A percentile compares a stretch with the other conserved stretches of the same genome.
Conservation (phyloP, 2,329 filamentous ascomycete genomes). For the Aspergillus ustus region DNA sequence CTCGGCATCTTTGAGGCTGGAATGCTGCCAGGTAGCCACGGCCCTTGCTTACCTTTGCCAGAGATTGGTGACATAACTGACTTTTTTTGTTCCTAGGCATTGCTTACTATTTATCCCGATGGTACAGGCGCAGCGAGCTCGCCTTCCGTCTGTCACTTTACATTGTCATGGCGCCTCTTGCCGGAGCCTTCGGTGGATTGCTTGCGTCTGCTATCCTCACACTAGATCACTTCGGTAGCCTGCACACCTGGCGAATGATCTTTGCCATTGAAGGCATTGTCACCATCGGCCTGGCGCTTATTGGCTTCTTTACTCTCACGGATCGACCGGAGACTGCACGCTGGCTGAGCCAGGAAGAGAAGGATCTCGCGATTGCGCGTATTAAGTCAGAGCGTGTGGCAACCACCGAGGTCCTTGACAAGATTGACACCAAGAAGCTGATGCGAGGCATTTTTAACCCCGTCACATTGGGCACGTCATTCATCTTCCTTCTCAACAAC, state of each 20-base stretch:
- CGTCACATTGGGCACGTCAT: slow-evolving; percentile 59
- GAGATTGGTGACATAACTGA: not conserved
- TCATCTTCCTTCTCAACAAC: slow-evolving; percentile 69
- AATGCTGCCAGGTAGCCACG: slow-evolving; percentile 46
- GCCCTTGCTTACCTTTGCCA: no score
- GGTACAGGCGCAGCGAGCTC: slow-evolving; percentile 72
- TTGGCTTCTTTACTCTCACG: slow-evolving; percentile 68
- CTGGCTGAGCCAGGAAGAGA: slow-evolving; percentile 70
- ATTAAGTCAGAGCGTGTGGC: slow-evolving; percentile 71
- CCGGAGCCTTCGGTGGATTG: slow-evolving; percentile 72
- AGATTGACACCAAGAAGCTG: slow-evolving; percentile 63
- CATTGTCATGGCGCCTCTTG: slow-evolving; percentile 71
- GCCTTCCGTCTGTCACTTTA: slow-evolving; percentile 70
- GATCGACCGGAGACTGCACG: slow-evolving; percentile 70
- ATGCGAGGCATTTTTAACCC: slow-evolving; percentile 67
- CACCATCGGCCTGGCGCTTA: slow-evolving; percentile 60
- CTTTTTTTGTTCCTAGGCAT: slow-evolving; percentile 63
- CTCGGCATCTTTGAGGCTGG: slow-evolving; percentile 74
- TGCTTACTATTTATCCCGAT: slow-evolving; percentile 72
- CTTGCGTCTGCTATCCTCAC: slow-evolving; percentile 67
- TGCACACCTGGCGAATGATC: slow-evolving; percentile 70
- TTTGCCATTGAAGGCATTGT: slow-evolving; percentile 74
- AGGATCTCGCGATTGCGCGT: slow-evolving; percentile 67
- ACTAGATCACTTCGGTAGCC: slow-evolving; percentile 61
- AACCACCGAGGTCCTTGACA: slow-evolving; percentile 66